Conservation (phyloP, 129 eudicot species). For the Logfia minima region DNA sequence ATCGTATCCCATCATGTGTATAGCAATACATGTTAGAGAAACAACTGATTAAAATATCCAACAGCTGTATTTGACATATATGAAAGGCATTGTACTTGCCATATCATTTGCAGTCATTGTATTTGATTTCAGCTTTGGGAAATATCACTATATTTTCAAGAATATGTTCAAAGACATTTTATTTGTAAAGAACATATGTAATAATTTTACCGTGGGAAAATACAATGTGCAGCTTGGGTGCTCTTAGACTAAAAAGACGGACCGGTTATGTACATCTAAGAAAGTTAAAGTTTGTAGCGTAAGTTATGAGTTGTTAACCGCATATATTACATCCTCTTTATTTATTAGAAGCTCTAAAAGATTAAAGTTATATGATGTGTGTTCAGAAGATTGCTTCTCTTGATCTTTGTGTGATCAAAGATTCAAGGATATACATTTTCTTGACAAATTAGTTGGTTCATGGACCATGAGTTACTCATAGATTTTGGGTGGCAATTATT, state of each 20-base stretch:
- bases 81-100: background rate
- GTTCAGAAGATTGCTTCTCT: background rate
- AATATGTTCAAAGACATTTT: background rate
- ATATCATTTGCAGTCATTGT: background rate
- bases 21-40: conserved; percentile 5
- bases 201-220: background rate
- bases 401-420: background rate
- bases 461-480: conserved; percentile 19
- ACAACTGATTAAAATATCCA: background rate
- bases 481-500: background rate
- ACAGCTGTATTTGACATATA: background rate
- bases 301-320: no score
- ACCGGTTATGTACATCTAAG: no score
- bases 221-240: no score
- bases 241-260: no score
- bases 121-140: background rate
- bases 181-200: background rate
- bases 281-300: no score
- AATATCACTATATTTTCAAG: background rate
- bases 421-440: conserved; percentile 2
- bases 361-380: no score
- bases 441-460: conserved; percentile 23
- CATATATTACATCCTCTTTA: background rate
- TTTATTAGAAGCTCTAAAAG: background rate
- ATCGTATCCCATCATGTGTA: conserved; percentile 15